phyloP scores from a whole-genome alignment of 768 basidiomycete species.

The Paxillus ammoniavirescens region DNA sequence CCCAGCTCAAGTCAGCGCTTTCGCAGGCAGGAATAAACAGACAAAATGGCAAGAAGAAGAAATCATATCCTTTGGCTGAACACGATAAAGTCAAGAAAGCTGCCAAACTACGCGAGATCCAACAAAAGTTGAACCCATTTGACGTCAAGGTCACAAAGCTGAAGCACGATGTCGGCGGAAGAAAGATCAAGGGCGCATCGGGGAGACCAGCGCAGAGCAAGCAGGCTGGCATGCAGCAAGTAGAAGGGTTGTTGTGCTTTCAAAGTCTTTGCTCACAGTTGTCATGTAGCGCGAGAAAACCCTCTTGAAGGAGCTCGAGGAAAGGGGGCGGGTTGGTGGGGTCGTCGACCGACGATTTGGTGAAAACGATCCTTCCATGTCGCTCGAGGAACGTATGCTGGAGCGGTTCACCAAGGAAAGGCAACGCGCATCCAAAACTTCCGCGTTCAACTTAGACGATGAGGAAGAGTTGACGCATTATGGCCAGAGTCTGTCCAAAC shows the following conservation, averaged over 20 bases:
- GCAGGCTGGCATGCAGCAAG: constrained; percentile 88
- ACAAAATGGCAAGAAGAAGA: constrained; percentile 65
- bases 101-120: constrained; percentile 79
- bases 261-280: constrained; percentile 5
- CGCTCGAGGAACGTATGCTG: constrained; percentile 95
- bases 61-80: constrained; percentile 53
- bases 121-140: constrained; percentile 87
- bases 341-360: constrained; percentile 94
- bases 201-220: constrained; percentile 88
- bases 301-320: constrained; percentile 83
- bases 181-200: constrained; percentile 76
- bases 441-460: constrained; percentile 86
- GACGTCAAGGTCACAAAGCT: constrained; percentile 90
- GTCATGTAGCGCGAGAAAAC: constrained; percentile 73
- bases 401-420: constrained; percentile 93
- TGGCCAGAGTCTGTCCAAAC: constrained; percentile 79
- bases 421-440: constrained; percentile 73
- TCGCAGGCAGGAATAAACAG: constrained; percentile 76
- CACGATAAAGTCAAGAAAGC: constrained; percentile 82
- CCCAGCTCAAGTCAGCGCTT: constrained; percentile 86
- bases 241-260: constrained; percentile 33
- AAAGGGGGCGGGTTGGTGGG: constrained; percentile 79
- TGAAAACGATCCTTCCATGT: constrained; percentile 89
- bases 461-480: constrained; percentile 92
- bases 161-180: constrained; percentile 90